phyloP scores from a whole-genome alignment of 2,329 filamentous ascomycete species.

The Alternaria burnsii region DNA sequence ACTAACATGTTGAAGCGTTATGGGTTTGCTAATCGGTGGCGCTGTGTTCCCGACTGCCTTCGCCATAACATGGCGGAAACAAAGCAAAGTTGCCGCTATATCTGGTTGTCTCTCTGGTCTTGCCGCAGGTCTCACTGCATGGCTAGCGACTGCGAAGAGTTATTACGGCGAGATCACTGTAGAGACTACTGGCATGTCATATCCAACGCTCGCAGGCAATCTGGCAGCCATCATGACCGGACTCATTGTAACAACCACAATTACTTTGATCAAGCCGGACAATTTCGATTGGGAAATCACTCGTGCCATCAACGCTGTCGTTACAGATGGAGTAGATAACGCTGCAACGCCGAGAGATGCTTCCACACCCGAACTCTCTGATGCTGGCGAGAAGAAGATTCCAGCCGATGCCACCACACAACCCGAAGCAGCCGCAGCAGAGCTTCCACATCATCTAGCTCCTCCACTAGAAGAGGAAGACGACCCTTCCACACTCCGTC shows the following conservation, averaged over 20 bases:
- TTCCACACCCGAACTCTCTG: slow-evolving; percentile 14
- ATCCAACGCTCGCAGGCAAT: slow-evolving; percentile 53
- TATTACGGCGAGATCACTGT: slow-evolving; percentile 53
- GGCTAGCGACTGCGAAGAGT: slow-evolving; percentile 47
- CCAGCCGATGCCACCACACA: slow-evolving; percentile 1
- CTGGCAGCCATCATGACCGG: slow-evolving; percentile 47
- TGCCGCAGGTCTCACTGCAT: slow-evolving; percentile 48
- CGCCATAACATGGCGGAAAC: slow-evolving; percentile 49
- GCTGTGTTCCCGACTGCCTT: slow-evolving; percentile 54
- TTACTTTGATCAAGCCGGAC: slow-evolving; percentile 49
- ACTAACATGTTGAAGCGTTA: slow-evolving; percentile 37
- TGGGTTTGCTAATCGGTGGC: slow-evolving; percentile 55
- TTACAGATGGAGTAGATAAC: slow-evolving; percentile 22
- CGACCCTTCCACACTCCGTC: slow-evolving; percentile 40
- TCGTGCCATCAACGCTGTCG: slow-evolving; percentile 47
- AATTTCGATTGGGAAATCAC: slow-evolving; percentile 54
- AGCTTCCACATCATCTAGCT: slow-evolving; percentile 29
- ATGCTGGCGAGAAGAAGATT: slow-evolving; percentile 21
- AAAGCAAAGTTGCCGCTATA: slow-evolving; percentile 45
- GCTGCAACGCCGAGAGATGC: slow-evolving; percentile 9
- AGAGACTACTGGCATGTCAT: slow-evolving; percentile 50
- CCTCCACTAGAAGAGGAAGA: slow-evolving; percentile 34
- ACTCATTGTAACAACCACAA: slow-evolving; percentile 43
- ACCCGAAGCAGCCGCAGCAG: slow-evolving; percentile 1
- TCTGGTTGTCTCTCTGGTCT: slow-evolving; percentile 45